Conservation (phyloP, 805 yeast species). For the Teunomyces kruisii region DNA sequence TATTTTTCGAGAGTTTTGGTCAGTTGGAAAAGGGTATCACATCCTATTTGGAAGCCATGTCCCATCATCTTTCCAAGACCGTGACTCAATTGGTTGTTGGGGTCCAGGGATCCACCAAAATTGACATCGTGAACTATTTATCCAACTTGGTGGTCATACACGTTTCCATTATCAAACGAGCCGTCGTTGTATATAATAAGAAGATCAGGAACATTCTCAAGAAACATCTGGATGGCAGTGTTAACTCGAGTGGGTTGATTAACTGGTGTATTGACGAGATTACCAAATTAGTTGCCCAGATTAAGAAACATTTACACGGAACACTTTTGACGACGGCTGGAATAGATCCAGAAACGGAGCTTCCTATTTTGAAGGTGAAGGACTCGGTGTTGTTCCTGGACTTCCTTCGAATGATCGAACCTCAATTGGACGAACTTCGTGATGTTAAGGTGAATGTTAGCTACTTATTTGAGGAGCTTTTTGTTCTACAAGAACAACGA, state of each 20-base stretch:
- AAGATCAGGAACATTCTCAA: conserved; percentile 25
- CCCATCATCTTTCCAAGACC: conserved; percentile 28
- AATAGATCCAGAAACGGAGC: conserved; percentile 22
- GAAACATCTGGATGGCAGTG: conserved; percentile 23
- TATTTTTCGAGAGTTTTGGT: conserved; percentile 34
- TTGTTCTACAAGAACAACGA: conserved; percentile 10
- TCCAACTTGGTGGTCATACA: conserved; percentile 40
- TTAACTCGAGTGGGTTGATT: conserved; percentile 57
- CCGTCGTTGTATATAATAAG: conserved; percentile 53
- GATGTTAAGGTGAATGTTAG: conserved; percentile 72
- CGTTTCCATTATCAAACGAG: conserved; percentile 40
- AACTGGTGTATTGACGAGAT: conserved; percentile 75
- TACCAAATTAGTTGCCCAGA: conserved; percentile 53
- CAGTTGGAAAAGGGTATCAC: conserved; percentile 37
- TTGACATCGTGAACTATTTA: conserved; percentile 42
- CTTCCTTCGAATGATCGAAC: conserved; percentile 53
- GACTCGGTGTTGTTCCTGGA: conserved; percentile 31
- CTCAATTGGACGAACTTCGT: conserved; percentile 63
- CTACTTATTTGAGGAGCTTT: conserved; percentile 54
- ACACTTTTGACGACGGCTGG: conserved; percentile 49
- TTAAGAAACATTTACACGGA: conserved; percentile 68
- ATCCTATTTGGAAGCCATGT: conserved; percentile 34
- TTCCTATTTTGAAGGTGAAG: conserved; percentile 31
- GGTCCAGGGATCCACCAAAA: conserved; percentile 43
- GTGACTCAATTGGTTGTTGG: conserved; percentile 36